A percentile compares a stretch with the other conserved stretches of the same genome.
Evolutionary conservation across 768 basidiomycete species (phyloP).

Genomic region (Pulveroboletus sp.): DNA sequence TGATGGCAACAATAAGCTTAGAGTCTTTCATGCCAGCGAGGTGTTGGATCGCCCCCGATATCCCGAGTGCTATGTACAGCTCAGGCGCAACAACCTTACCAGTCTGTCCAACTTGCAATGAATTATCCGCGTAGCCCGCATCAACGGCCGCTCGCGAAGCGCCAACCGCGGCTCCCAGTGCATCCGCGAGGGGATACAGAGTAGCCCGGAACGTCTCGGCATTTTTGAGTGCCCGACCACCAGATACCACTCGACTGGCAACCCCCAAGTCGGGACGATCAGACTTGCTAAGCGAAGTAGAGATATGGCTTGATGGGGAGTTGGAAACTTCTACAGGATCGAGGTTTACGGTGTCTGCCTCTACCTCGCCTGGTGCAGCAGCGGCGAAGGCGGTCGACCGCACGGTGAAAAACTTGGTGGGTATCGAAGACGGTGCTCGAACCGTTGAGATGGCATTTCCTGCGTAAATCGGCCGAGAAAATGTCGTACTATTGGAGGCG

Average conservation of each 20-base stretch:
- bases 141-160: conserved; percentile 98
- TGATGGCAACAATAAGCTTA: conserved; percentile 95
- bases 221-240: conserved; percentile 91
- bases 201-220: conserved; percentile 86
- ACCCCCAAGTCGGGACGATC: conserved; percentile 89
- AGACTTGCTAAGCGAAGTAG: conserved; percentile 78
- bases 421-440: conserved; percentile 67
- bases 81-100: conserved; percentile 98
- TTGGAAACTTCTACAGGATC: conserved; percentile 60
- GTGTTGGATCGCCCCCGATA: conserved; percentile 98
- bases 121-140: conserved; percentile 97
- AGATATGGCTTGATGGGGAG: conserved; percentile 52
- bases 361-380: conserved; percentile 41
- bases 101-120: conserved; percentile 97
- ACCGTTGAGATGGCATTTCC: conserved; percentile 96
- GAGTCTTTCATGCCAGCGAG: conserved; percentile 99
- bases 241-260: conserved; percentile 86
- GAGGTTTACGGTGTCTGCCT: conserved; percentile 56
- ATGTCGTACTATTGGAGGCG: conserved; percentile 71
- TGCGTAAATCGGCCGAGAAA: conserved; percentile 93
- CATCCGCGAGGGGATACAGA: conserved; percentile 89
- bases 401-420: conserved; percentile 92
- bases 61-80: conserved; percentile 93
- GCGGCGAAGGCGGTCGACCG: conserved; percentile 87
- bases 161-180: conserved; percentile 90